A percentile compares a stretch with the other conserved stretches of the same genome.
These are phyloP conservation scores for Metschnikowia picachoensis DNA, from an alignment of 805 yeast species.

Conservation along the genomic window DNA sequence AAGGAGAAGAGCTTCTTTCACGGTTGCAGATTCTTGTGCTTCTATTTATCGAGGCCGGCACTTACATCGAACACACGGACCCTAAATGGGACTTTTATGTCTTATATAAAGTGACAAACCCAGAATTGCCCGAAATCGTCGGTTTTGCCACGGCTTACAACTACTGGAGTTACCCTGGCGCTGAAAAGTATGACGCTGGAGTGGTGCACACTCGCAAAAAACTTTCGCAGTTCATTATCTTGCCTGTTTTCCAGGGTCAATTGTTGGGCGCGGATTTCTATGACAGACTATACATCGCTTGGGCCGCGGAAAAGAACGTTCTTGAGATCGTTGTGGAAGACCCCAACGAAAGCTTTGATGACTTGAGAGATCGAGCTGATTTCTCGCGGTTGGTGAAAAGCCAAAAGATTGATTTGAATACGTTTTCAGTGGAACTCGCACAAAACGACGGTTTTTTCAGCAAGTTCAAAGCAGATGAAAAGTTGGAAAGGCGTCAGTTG, in stretches of 20 bases:
- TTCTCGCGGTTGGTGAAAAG: constrained; percentile 29
- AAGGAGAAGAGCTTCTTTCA: constrained; percentile 52
- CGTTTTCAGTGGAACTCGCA: constrained; percentile 6
- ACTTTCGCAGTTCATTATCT: constrained; percentile 79
- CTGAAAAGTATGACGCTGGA: constrained; percentile 46
- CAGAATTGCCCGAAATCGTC: constrained; percentile 43
- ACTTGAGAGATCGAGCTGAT: constrained; percentile 81
- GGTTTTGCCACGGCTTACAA: constrained; percentile 85
- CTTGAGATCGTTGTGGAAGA: constrained; percentile 87
- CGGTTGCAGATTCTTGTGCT: constrained; percentile 77
- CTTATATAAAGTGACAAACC: constrained; percentile 31
- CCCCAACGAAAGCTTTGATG: constrained; percentile 90
- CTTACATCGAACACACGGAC: constrained; percentile 76
- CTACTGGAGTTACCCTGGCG: constrained; percentile 71
- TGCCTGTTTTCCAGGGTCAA: constrained; percentile 79
- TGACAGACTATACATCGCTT: constrained; percentile 46
- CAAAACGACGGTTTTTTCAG: constrained; percentile 36
- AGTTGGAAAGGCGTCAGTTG: constrained; percentile 77
- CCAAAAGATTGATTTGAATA: constrained; percentile 8
- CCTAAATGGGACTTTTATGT: constrained; percentile 76
- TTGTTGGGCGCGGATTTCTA: constrained; percentile 73
- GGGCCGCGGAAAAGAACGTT: constrained; percentile 52
- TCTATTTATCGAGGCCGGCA: constrained; percentile 90
- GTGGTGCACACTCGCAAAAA: constrained; percentile 51
- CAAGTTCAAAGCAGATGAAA: constrained; percentile 37